These are phyloP conservation scores for Yamadazyma aaseri DNA, from an alignment of 1,139 yeast genomes.

Conservation along the genomic window DNA sequence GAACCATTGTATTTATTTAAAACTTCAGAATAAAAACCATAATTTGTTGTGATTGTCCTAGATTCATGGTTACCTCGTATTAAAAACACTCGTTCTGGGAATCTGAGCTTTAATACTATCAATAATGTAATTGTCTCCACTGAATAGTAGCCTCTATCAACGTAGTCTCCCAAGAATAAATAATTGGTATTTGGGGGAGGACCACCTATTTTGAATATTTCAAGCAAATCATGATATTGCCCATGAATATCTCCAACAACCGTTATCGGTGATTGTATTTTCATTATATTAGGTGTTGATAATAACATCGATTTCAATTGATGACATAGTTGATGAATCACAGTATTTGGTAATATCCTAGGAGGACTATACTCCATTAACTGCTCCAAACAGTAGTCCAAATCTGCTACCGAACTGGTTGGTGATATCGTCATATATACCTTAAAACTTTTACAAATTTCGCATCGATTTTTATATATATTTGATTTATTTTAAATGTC, in stretches of 20 bases:
- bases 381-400: conserved; percentile 47
- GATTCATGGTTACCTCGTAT: conserved; percentile 96
- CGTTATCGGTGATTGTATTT: conserved; percentile 81
- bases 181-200: conserved; percentile 91
- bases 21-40: conserved; percentile 95
- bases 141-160: conserved; percentile 83
- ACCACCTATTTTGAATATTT: conserved; percentile 91
- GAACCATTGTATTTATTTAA: conserved; percentile 78
- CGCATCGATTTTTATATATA: conserved; percentile 1
- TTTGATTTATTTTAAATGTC: conserved; percentile 4
- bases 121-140: conserved; percentile 88
- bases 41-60: conserved; percentile 92
- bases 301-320: conserved; percentile 40
- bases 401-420: conserved; percentile 35
- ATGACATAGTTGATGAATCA: conserved; percentile 44
- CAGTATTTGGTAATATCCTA: conserved; percentile 39
- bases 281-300: conserved; percentile 68
- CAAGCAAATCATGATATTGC: conserved; percentile 89
- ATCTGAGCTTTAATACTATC: conserved; percentile 80
- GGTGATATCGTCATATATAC: conserved; percentile 38
- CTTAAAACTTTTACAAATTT: too few relatives aligned
- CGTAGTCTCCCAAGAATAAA: conserved; percentile 90
- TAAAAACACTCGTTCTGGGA: conserved; percentile 77
- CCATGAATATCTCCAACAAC: conserved; percentile 99
- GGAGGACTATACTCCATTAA: conserved; percentile 46